phyloP scores from a whole-genome alignment of 768 basidiomycete genomes.

The Solioccasus polychromus region DNA sequence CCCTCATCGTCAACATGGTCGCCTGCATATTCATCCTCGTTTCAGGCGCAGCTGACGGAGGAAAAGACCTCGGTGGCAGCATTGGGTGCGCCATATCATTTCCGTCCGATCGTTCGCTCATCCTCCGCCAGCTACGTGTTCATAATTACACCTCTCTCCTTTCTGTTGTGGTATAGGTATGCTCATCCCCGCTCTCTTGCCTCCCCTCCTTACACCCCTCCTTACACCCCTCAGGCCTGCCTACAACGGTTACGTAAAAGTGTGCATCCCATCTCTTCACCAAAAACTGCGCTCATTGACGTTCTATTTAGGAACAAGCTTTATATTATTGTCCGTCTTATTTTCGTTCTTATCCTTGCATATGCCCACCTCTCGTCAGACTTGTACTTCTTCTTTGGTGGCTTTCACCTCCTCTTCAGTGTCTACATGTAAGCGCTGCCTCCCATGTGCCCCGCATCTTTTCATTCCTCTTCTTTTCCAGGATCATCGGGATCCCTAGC shows the following conservation, averaged over 20 bases:
- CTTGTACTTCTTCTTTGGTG: slow-evolving; percentile 94
- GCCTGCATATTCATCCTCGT: slow-evolving; percentile 85
- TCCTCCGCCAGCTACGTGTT: slow-evolving; percentile 61
- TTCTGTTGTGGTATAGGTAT: slow-evolving; percentile 94
- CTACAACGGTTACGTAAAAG: slow-evolving; percentile 98
- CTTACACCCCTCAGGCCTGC: slow-evolving; percentile 60
- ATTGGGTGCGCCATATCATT: slow-evolving; percentile 57
- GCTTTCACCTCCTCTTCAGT: slow-evolving; percentile 91
- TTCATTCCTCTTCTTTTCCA: slow-evolving; percentile 35
- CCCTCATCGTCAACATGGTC: slow-evolving; percentile 85
- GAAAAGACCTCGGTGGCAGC: slow-evolving; percentile 76
- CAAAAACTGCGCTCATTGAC: slow-evolving; percentile 23
- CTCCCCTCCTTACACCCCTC: slow-evolving; percentile 6
- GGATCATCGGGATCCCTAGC: slow-evolving; percentile 93
- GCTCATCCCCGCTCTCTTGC: slow-evolving; percentile 28
- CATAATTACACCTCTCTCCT: slow-evolving; percentile 74
- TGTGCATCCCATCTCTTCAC: slow-evolving; percentile 33
- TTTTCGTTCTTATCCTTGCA: slow-evolving; percentile 11
- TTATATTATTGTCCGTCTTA: slow-evolving; percentile 80
- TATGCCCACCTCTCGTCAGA: slow-evolving; percentile 46
- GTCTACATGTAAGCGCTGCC: slow-evolving; percentile 72
- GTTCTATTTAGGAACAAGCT: slow-evolving; percentile 73
- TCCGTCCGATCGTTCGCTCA: slow-evolving; percentile 20
- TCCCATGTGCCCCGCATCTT: slow-evolving; percentile 1
- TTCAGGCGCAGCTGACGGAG: slow-evolving; percentile 71